These are phyloP conservation scores for Umbelopsis sp. DNA, from an alignment of 192 early-diverging fungal genomes.

Conservation along the genomic window DNA sequence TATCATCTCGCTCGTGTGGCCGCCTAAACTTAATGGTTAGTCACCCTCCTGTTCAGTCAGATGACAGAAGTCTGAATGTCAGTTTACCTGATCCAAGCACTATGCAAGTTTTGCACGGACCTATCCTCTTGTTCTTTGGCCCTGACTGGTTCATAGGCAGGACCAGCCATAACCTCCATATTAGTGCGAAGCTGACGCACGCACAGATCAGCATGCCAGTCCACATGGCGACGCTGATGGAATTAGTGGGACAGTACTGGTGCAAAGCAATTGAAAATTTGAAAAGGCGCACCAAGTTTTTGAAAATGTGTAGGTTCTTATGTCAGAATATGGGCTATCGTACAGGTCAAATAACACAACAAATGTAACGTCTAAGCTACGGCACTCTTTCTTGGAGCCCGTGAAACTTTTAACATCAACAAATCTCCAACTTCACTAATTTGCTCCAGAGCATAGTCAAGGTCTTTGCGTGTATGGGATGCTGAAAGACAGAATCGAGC, in stretches of 20 bases:
- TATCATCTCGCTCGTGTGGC: constrained; percentile 93
- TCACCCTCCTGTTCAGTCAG: no score
- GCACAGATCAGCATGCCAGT: not conserved
- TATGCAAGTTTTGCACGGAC: constrained; percentile 11
- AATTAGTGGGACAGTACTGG: not conserved
- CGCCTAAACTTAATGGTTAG: no score
- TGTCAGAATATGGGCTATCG: not conserved
- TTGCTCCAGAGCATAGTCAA: constrained; percentile 71
- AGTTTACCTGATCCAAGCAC: constrained; percentile 8
- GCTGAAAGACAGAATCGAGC: constrained; percentile 88
- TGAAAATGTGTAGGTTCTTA: constrained; percentile 5
- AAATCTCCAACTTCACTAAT: constrained; percentile 73
- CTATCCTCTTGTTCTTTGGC: not conserved
- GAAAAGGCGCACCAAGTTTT: not conserved
- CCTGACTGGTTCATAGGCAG: not conserved
- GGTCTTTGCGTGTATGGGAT: constrained; percentile 89
- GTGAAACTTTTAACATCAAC: constrained; percentile 60
- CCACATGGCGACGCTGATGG: not conserved
- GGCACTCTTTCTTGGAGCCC: not conserved
- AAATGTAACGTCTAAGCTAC: not conserved
- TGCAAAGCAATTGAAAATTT: not conserved
- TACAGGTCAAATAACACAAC: constrained; percentile 11
- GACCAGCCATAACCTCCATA: constrained; percentile 5
- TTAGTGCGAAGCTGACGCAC: not conserved
- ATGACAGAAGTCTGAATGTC: not conserved